A percentile compares a stretch with the other conserved stretches of the same genome.
Evolutionary conservation across 768 basidiomycete species (phyloP).

Genomic region (Steccherinum ochraceum): DNA sequence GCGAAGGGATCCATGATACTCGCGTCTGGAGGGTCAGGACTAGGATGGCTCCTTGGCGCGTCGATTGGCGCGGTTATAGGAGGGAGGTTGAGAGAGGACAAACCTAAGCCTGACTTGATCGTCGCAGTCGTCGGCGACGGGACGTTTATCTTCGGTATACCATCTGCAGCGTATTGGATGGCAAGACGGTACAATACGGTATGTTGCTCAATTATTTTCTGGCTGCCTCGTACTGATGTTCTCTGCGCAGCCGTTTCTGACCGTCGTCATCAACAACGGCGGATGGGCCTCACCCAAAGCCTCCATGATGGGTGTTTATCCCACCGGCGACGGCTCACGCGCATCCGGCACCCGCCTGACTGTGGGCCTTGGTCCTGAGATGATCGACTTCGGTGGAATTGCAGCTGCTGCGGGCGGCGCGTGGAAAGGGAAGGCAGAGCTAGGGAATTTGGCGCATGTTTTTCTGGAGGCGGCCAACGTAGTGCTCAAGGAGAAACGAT

Average conservation of each 20-base stretch:
- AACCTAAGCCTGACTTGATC: constrained; percentile 43
- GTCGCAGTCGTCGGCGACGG: constrained; percentile 65
- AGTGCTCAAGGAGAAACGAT: constrained; percentile 51
- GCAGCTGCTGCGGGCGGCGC: constrained; percentile 64
- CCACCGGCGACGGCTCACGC: constrained; percentile 43
- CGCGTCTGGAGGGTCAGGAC: constrained; percentile 54
- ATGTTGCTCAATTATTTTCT: background rate
- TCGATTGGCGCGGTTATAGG: constrained; percentile 55
- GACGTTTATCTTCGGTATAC: constrained; percentile 60
- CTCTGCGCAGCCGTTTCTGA: constrained; percentile 60
- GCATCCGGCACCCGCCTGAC: constrained; percentile 42
- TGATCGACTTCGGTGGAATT: constrained; percentile 55
- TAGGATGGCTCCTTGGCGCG: constrained; percentile 66
- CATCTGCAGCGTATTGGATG: constrained; percentile 67
- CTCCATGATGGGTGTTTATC: constrained; percentile 63
- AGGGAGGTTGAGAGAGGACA: constrained; percentile 13
- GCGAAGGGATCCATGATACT: constrained; percentile 40
- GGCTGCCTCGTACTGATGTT: constrained; percentile 2
- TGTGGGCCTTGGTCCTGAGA: constrained; percentile 57
- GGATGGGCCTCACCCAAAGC: constrained; percentile 64
- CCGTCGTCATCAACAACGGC: constrained; percentile 66
- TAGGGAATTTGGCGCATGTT: constrained; percentile 26
- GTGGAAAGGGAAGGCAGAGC: constrained; percentile 45
- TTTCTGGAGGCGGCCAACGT: constrained; percentile 46
- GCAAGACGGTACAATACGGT: constrained; percentile 64